Percentiles rank a stretch among this genome's conserved stretches.
phyloP scores from a whole-genome alignment of 2,329 filamentous ascomycete species.

The Diaporthe velutina region DNA sequence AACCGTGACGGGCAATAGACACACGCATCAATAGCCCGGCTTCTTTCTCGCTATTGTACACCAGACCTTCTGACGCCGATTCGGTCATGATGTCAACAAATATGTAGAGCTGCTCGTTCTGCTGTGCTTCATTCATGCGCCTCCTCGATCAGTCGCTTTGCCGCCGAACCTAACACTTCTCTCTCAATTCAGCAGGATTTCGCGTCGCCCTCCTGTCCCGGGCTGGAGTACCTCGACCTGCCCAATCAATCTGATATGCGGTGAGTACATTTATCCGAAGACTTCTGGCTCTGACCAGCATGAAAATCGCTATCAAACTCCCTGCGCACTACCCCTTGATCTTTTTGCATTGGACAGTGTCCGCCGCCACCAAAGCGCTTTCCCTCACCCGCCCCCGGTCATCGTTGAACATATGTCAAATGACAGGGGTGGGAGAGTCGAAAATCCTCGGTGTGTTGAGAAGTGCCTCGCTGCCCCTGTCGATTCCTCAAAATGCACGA shows the following conservation, averaged over 20 bases:
- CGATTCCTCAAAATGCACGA: slow-evolving; percentile 11
- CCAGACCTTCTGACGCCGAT: slow-evolving; percentile 23
- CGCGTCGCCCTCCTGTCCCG: slow-evolving; percentile 64
- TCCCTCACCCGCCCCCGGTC: slow-evolving; percentile 9
- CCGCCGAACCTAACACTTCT: slow-evolving; percentile 46
- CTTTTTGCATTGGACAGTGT: slow-evolving; percentile 13
- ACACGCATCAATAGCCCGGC: slow-evolving; percentile 18
- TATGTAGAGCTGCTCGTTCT: slow-evolving; percentile 33
- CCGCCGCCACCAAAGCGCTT: slow-evolving; percentile 39
- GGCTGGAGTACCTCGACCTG: slow-evolving; percentile 68
- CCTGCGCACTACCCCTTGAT: background rate
- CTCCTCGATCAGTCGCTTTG: background rate
- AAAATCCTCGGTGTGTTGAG: slow-evolving; percentile 20
- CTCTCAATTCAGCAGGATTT: slow-evolving; percentile 61
- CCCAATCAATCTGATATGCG: slow-evolving; percentile 66
- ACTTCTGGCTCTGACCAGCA: background rate
- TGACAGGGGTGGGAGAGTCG: slow-evolving; percentile 30
- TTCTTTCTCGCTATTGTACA: slow-evolving; percentile 14
- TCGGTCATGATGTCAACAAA: slow-evolving; percentile 22
- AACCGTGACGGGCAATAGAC: slow-evolving; percentile 20
- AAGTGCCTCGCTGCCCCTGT: slow-evolving; percentile 26
- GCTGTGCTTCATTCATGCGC: slow-evolving; percentile 38
- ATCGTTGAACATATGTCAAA: slow-evolving; percentile 26
- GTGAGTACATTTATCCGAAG: slow-evolving; percentile 54
- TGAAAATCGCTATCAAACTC: background rate